Base-by-base conservation (phyloP, 139 green algal genomes). In the Picochlorum sp. region DNA sequence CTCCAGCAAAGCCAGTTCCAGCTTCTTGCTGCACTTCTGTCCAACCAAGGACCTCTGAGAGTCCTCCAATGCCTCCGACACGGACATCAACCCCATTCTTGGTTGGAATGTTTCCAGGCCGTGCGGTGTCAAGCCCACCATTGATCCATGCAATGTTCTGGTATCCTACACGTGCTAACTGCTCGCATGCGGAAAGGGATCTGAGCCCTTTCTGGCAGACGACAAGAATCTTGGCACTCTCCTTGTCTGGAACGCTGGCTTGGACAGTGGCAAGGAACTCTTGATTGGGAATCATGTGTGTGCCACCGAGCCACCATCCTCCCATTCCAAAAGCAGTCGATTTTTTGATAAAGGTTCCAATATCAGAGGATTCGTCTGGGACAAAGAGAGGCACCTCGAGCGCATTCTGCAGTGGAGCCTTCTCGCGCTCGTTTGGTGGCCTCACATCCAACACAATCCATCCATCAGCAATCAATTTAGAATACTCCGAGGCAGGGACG, bases 201-300 rank as follows among this genome's bases (percentile, higher is more conserved):
- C 89, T 76, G 38, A 96, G 78, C 30, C 90, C 90, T 77, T 95
- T 96, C 71, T 96, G 87, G 76, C 90, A 96, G 24, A 72, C 79
- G 10, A 96, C 81, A 4, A 96, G 67, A 13, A 85, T 64, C 86
- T 65, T 45, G 8, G 73, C 73, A 26, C 77, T 45, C 57, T 90
- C 81, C 69, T 86, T 90, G 6, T 54, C 47, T 57, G 84, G 84
- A 16, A 90, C 60, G 57, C 69, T 68, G 2, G 50, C 57, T 80
- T 81, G 65, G 49, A 95, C 88, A 50, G 92, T 62, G 4, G 16
- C 30, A 60, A 96, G 44, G 76, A 96, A 96, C 3, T 71, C 24
- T 1, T 31, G 1, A 78, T 96, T 95, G 69, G 83, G 81, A 37
- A 86, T 83, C 86, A 95, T 92, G 81, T 96, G 88, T 4, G 67